A percentile compares a stretch with the other conserved stretches of the same genome.
Evolutionary conservation across 208 protist genomes (phyloP).

Genomic region (Borovskyia barvae): DNA sequence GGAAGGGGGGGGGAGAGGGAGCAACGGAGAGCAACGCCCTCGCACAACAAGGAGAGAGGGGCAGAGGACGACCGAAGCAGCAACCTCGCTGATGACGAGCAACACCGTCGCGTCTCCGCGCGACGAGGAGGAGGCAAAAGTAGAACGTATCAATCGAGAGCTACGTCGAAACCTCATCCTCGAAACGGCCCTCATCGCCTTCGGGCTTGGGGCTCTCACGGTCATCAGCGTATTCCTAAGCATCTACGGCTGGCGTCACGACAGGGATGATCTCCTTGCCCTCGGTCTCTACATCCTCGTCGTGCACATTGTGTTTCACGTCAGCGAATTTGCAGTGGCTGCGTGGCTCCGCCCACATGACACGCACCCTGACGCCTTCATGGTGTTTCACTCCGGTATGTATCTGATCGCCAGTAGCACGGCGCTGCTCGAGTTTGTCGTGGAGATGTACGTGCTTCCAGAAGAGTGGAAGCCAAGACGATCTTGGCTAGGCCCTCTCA

Average conservation of each 20-base stretch:
- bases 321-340: constrained; percentile 74
- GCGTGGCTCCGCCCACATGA: constrained; percentile 50
- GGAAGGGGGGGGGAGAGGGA: too few relatives aligned
- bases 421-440: constrained; percentile 65
- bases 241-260: constrained; percentile 28
- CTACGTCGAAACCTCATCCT: constrained; percentile 42
- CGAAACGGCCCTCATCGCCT: constrained; percentile 51
- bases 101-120: too few relatives aligned
- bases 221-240: constrained; percentile 32
- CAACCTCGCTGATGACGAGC: too few relatives aligned
- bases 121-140: not conserved
- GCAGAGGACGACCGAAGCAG: too few relatives aligned
- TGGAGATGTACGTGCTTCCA: constrained; percentile 58
- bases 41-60: too few relatives aligned
- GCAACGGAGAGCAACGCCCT: too few relatives aligned
- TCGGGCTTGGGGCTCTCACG: constrained; percentile 47
- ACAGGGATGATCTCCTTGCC: constrained; percentile 41
- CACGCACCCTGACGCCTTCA: constrained; percentile 72
- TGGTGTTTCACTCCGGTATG: constrained; percentile 75
- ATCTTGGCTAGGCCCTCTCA: constrained; percentile 10
- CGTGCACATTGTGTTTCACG: constrained; percentile 67
- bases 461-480: constrained; percentile 71
- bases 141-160: constrained; percentile 12
- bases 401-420: constrained; percentile 54
- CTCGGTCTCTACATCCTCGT: constrained; percentile 62